Evolutionary conservation across 2,329 filamentous ascomycete species (phyloP), one percentile per base, ranked within the genome.

Genomic region (Pseudogymnoascus sp.): DNA sequence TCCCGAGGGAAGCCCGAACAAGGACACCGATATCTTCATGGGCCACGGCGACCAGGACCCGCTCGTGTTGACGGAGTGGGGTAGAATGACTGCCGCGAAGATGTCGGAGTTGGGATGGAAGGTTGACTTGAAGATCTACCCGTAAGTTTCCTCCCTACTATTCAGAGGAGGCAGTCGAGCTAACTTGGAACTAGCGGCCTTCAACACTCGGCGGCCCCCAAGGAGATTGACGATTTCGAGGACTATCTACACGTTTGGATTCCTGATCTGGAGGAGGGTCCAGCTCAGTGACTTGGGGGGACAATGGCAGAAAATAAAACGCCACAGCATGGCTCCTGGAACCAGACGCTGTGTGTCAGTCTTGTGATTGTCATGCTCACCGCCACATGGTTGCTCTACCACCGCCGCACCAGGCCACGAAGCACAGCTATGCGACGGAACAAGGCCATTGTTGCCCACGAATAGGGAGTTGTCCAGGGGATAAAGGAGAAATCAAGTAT

Each of bases 191-290:
- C 61, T 50, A 90, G 88, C 64, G 83, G 83, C 10, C 83, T 97
- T 72, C 80, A 80, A 13, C 93, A 97, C 74, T 89, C 87, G 4
- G 91, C 91, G 1, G 87, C 87, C 68, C 80, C 86, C 4, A 79
- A 88, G 66, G 93, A 97, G 77, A 85, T 97, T 62, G 84, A 95
- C 66, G 89, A 96, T 69, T 79, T 97, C 17, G 91, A 95, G 76
- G 73, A 70, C 0, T 87, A 84, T 66, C 67, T 87, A 61, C 73
- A 69, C 35, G 72, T 76, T 63, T 75, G 75, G 50, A 75, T 86
- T 61, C 80, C 82, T 4, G 70, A 77, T 0, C 66, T 76, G 61
- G 77, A 69, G 21, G 74, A 77, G 21, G 75, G 75, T 53, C 17
- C 62, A 21, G 46, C 46, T 4, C 46, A 56, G 46, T 56, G 46